Evolutionary conservation across 352 stramenopile genomes (phyloP).

Genomic region (Phytopythium montanum): DNA sequence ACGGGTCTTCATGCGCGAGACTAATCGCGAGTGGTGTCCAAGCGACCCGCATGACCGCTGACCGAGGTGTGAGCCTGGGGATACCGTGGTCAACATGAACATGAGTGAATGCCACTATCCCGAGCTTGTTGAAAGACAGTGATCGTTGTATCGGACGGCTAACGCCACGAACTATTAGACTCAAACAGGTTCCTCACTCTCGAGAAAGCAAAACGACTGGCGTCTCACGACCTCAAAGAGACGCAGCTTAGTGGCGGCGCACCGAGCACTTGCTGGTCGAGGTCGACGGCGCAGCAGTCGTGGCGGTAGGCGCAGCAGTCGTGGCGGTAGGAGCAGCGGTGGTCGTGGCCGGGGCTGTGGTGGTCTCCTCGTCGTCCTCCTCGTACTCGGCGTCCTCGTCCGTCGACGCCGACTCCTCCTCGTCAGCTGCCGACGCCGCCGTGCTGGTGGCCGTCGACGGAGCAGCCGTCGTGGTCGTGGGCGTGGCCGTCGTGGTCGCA

Average conservation of each 20-base stretch:
- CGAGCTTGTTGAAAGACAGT: background rate
- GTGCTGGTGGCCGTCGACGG: background rate
- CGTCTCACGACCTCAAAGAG: background rate
- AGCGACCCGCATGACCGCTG: no score
- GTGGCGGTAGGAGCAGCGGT: slow-evolving; percentile 1
- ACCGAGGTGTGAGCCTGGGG: no score
- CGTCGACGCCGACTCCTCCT: slow-evolving; percentile 9
- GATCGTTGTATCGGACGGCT: background rate
- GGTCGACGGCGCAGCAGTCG: background rate
- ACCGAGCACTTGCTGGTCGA: background rate
- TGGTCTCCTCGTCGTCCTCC: slow-evolving; percentile 8
- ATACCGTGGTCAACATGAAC: no score
- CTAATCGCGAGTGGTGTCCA: no score
- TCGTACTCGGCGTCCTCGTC: slow-evolving; percentile 9
- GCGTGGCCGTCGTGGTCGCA: slow-evolving; percentile 15
- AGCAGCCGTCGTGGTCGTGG: background rate
- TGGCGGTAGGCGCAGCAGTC: background rate
- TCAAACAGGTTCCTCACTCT: slow-evolving; percentile 1
- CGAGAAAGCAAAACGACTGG: slow-evolving; percentile 1
- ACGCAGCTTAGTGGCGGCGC: slow-evolving; percentile 4
- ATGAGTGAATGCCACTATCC: no score
- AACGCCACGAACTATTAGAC: background rate
- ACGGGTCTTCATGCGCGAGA: no score
- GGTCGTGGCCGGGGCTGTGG: slow-evolving; percentile 5
- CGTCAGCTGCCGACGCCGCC: slow-evolving; percentile 11